phyloP scores from a whole-genome alignment of 2,329 filamentous ascomycete genomes.

The Epichloe festucae region DNA sequence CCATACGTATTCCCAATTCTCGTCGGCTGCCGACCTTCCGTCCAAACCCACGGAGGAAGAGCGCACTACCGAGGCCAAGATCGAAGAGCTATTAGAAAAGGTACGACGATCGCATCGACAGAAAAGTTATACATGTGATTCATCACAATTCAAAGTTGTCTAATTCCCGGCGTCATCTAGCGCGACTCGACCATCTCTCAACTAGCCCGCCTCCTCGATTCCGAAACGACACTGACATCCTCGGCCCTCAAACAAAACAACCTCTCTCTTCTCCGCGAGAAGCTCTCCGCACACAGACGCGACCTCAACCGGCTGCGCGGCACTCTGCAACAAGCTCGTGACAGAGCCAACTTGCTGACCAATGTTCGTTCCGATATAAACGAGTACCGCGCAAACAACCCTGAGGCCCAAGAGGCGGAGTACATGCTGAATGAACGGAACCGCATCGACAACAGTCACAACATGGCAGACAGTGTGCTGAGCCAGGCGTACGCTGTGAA shows the following conservation, averaged over 20 bases:
- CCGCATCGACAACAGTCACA: constrained; percentile 79
- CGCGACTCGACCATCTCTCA: constrained; percentile 71
- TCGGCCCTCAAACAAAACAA: constrained; percentile 98
- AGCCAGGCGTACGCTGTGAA: constrained; percentile 95
- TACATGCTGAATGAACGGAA: constrained; percentile 91
- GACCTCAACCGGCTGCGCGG: constrained; percentile 66
- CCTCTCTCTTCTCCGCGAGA: constrained; percentile 78
- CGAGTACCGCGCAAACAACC: constrained; percentile 72
- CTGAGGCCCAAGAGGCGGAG: constrained; percentile 74
- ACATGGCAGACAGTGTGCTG: constrained; percentile 77
- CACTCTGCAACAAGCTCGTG: constrained; percentile 63
- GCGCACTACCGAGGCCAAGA: constrained; percentile 60
- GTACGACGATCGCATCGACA: constrained; percentile 17
- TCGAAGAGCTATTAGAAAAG: constrained; percentile 76
- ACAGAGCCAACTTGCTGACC: constrained; percentile 78
- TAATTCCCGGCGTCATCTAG: constrained; percentile 29
- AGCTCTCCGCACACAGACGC: constrained; percentile 73
- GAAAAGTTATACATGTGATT: background rate
- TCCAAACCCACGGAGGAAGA: constrained; percentile 80
- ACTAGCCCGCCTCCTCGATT: constrained; percentile 81
- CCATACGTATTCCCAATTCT: constrained; percentile 84
- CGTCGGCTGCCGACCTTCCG: constrained; percentile 64
- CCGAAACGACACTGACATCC: constrained; percentile 72
- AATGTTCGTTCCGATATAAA: constrained; percentile 88
- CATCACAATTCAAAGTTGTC: background rate